Evolutionary conservation across 805 yeast genomes (phyloP).

Genomic region (Saccharomycopsis capsularis): DNA sequence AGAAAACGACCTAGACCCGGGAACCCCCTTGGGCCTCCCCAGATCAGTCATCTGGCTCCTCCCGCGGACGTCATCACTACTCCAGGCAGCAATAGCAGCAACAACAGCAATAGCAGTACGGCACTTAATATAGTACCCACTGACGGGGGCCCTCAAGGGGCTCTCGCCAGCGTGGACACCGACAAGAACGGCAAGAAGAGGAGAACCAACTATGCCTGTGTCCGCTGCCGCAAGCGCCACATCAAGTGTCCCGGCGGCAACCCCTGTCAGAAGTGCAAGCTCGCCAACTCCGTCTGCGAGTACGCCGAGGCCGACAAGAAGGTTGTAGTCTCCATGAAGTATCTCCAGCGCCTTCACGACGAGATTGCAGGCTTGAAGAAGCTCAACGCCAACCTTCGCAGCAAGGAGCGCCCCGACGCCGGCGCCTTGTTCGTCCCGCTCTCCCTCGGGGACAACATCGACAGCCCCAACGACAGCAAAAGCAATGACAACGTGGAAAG

Average conservation of each 20-base stretch:
- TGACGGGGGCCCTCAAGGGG: too few species aligned
- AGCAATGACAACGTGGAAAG: slow-evolving; percentile 5
- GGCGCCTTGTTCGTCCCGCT: slow-evolving; percentile 1
- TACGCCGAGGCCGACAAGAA: slow-evolving; percentile 68
- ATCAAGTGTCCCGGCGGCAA: slow-evolving; percentile 74
- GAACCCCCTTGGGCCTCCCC: too few species aligned
- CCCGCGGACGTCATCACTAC: too few species aligned
- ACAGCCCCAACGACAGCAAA: neutral
- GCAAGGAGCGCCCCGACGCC: slow-evolving; percentile 31
- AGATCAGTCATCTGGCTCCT: too few species aligned
- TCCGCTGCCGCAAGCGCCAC: slow-evolving; percentile 64
- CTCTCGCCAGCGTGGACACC: too few species aligned
- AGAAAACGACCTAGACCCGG: too few species aligned
- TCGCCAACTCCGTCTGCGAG: slow-evolving; percentile 54
- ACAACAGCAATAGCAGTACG: too few species aligned
- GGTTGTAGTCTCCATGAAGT: slow-evolving; percentile 65
- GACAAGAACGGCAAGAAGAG: too few species aligned
- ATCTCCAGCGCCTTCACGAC: slow-evolving; percentile 58
- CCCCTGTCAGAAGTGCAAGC: slow-evolving; percentile 58
- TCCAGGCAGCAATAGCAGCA: too few species aligned
- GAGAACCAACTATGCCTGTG: slow-evolving; percentile 38
- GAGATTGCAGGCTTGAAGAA: slow-evolving; percentile 58
- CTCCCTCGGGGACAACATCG: neutral
- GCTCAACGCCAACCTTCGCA: slow-evolving; percentile 54
- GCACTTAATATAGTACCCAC: too few species aligned